Percentiles rank a stretch among this genome's conserved stretches.
phyloP scores from a whole-genome alignment of 495 filamentous ascomycete genomes.

The Penicillium lagena region DNA sequence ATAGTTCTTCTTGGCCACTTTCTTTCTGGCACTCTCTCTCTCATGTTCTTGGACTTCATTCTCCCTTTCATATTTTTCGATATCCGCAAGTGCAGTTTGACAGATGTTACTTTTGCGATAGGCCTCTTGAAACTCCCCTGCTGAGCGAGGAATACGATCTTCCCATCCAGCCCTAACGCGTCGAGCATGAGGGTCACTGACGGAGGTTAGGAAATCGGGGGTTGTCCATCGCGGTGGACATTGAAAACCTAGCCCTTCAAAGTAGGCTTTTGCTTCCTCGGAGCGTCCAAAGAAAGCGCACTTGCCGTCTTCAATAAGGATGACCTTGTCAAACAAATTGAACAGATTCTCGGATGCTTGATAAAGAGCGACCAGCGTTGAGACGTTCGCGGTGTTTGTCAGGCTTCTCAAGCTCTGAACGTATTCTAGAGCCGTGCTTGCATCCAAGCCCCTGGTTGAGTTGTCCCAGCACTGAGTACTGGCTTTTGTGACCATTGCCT shows the following conservation, averaged over 20 bases:
- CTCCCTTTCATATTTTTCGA: conserved; percentile 46
- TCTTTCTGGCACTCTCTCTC: conserved; percentile 65
- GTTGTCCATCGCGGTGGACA: conserved; percentile 75
- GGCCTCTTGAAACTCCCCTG: conserved; percentile 48
- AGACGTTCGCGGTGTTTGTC: conserved; percentile 72
- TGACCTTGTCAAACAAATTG: conserved; percentile 78
- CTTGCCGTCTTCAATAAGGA: conserved; percentile 74
- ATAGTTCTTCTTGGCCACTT: conserved; percentile 74
- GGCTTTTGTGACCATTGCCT: conserved; percentile 65
- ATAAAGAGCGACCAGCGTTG: conserved; percentile 75
- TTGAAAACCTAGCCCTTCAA: conserved; percentile 74
- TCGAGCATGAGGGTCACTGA: conserved; percentile 58
- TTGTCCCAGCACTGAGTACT: conserved; percentile 79
- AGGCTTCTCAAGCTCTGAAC: conserved; percentile 67
- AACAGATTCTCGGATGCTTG: conserved; percentile 84
- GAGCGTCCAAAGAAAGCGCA: conserved; percentile 78
- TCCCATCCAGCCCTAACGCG: conserved; percentile 69
- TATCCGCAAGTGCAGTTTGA: conserved; percentile 31
- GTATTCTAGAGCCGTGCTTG: conserved; percentile 70
- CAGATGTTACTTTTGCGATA: conserved; percentile 44
- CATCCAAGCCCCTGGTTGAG: conserved; percentile 75
- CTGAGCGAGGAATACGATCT: conserved; percentile 54
- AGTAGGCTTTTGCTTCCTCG: conserved; percentile 65
- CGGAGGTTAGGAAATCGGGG: conserved; percentile 78
- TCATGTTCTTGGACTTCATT: conserved; percentile 39